Evolutionary conservation across 192 early-diverging fungal species (phyloP).

Genomic region (Coemansia sp.): DNA sequence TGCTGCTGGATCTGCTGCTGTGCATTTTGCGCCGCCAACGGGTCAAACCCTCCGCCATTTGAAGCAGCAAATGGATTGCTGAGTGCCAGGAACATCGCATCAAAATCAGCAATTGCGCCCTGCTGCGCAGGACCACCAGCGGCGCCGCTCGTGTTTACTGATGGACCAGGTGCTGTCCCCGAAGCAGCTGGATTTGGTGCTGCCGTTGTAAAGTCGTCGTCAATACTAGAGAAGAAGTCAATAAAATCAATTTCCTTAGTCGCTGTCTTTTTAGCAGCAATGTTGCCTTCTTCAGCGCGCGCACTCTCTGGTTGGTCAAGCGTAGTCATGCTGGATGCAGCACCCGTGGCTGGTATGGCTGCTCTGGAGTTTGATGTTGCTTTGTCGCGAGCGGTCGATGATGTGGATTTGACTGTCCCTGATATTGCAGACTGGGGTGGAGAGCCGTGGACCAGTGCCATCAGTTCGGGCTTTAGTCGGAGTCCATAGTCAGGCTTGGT

Average conservation of each 20-base stretch:
- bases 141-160: not conserved
- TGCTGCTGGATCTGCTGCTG: slow-evolving; percentile 25
- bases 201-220: slow-evolving; percentile 23
- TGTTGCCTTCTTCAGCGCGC: not conserved
- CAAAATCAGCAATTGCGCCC: slow-evolving; percentile 19
- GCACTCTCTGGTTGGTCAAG: slow-evolving; percentile 13
- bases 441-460: slow-evolving; percentile 18
- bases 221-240: slow-evolving; percentile 58
- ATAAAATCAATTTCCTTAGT: slow-evolving; percentile 50
- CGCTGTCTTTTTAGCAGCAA: not conserved
- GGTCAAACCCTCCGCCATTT: slow-evolving; percentile 7
- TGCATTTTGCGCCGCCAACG: slow-evolving; percentile 10
- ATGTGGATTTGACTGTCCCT: not conserved
- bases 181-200: not conserved
- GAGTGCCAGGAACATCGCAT: slow-evolving; percentile 42
- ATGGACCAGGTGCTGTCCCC: not conserved
- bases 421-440: slow-evolving; percentile 10
- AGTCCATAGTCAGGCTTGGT: slow-evolving; percentile 48
- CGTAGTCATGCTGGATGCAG: slow-evolving; percentile 13
- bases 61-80: slow-evolving; percentile 41
- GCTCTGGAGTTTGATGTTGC: not conserved
- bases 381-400: not conserved
- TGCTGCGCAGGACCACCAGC: slow-evolving; percentile 3
- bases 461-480: slow-evolving; percentile 46
- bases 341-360: not conserved